Percentiles rank a stretch among this genome's conserved stretches.
Conservation (phyloP, 2,329 filamentous ascomycete genomes). For the Neospermospora avenae region DNA sequence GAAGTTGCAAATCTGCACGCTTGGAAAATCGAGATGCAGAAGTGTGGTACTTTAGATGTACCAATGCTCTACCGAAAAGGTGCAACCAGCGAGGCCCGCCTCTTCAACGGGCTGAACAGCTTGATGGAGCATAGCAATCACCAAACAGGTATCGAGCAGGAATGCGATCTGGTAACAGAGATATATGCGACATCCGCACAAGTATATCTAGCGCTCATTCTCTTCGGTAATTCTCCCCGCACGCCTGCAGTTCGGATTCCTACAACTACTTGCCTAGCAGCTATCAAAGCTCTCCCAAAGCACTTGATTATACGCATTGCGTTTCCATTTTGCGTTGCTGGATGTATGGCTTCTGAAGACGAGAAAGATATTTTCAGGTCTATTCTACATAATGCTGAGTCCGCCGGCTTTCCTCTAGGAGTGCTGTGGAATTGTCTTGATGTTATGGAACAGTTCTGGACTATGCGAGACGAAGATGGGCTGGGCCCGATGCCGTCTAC, state of each 20-base stretch:
- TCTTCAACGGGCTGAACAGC: conserved; percentile 7
- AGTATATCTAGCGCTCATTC: conserved; percentile 7
- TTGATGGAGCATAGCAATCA: background rate
- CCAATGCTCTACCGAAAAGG: background rate
- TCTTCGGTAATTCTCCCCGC: conserved; percentile 2
- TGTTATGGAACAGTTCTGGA: conserved; percentile 21
- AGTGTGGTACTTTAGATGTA: background rate
- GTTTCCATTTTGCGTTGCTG: conserved; percentile 10
- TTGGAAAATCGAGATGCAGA: conserved; percentile 10
- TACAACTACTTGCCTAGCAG: background rate
- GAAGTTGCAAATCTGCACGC: conserved; percentile 7
- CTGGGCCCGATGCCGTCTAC: background rate
- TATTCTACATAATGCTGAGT: background rate
- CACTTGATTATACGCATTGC: conserved; percentile 10
- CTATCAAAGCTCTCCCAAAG: background rate
- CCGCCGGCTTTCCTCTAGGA: background rate
- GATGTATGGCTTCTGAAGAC: conserved; percentile 12
- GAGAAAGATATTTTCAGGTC: conserved; percentile 5
- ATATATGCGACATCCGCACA: conserved; percentile 8
- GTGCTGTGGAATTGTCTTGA: conserved; percentile 7
- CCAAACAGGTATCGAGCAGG: background rate
- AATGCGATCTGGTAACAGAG: conserved; percentile 3
- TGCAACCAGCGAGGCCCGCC: conserved; percentile 19
- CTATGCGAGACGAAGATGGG: conserved; percentile 35
- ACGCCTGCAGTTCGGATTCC: background rate